Evolutionary conservation across 352 stramenopile genomes (phyloP).

Genomic region (Sclerospora graminicola): DNA sequence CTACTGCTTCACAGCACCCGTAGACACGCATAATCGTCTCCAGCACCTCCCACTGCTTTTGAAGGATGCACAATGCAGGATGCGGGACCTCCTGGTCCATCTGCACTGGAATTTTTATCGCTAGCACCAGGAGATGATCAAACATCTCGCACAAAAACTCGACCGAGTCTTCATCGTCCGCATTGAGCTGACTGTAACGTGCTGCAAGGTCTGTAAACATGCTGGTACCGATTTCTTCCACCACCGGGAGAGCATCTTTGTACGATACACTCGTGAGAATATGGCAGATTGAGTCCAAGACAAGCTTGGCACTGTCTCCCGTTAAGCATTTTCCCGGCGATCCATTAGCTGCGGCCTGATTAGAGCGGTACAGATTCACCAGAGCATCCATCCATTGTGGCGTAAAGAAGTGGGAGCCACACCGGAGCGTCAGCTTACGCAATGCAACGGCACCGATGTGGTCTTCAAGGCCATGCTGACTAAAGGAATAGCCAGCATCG

Average conservation of each 20-base stretch:
- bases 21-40: slow-evolving; percentile 44
- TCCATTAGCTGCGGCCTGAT: slow-evolving; percentile 14
- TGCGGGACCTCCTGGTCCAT: slow-evolving; percentile 55
- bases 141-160: slow-evolving; percentile 55
- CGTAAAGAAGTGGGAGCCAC: slow-evolving; percentile 55
- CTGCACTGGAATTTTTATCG: slow-evolving; percentile 41
- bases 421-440: slow-evolving; percentile 55
- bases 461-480: no score
- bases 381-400: slow-evolving; percentile 60
- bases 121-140: slow-evolving; percentile 46
- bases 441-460: slow-evolving; percentile 62
- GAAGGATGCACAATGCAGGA: slow-evolving; percentile 41
- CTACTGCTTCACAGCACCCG: slow-evolving; percentile 41
- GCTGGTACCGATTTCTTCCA: slow-evolving; percentile 49
- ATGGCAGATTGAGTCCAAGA: slow-evolving; percentile 64
- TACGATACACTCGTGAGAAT: slow-evolving; percentile 56
- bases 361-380: slow-evolving; percentile 46
- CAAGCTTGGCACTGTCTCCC: slow-evolving; percentile 37
- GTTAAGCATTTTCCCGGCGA: slow-evolving; percentile 18
- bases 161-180: slow-evolving; percentile 33
- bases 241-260: slow-evolving; percentile 42
- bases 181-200: slow-evolving; percentile 32
- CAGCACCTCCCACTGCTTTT: slow-evolving; percentile 46
- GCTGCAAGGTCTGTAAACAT: slow-evolving; percentile 57
- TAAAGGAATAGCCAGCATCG: no score